phyloP scores from a whole-genome alignment of 768 basidiomycete genomes.

The Lyophyllum shimeji region DNA sequence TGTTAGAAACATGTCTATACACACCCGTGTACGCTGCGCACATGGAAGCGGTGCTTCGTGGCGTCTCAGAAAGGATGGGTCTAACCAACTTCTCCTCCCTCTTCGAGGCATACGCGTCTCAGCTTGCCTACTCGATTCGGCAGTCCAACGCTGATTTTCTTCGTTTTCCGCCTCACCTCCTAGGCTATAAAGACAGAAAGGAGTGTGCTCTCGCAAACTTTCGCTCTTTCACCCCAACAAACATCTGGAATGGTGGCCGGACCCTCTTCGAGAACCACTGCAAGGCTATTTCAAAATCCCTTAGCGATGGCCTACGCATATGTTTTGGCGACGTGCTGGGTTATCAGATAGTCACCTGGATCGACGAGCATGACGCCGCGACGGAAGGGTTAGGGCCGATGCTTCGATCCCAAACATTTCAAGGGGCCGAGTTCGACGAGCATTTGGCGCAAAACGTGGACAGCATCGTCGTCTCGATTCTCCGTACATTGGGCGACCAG shows the following conservation, averaged over 20 bases:
- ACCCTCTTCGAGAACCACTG: slow-evolving; percentile 63
- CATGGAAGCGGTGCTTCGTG: slow-evolving; percentile 52
- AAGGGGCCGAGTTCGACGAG: slow-evolving; percentile 31
- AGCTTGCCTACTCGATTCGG: slow-evolving; percentile 69
- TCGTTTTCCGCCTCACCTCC: slow-evolving; percentile 64
- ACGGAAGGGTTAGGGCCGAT: slow-evolving; percentile 31
- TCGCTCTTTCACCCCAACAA: slow-evolving; percentile 62
- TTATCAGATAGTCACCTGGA: slow-evolving; percentile 49
- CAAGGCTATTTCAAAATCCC: slow-evolving; percentile 49
- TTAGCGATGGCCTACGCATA: slow-evolving; percentile 49
- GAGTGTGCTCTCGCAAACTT: slow-evolving; percentile 72
- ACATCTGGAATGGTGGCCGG: slow-evolving; percentile 47
- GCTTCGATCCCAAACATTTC: slow-evolving; percentile 33
- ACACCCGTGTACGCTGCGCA: slow-evolving; percentile 37
- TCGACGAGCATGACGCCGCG: slow-evolving; percentile 31
- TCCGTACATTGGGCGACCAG: slow-evolving; percentile 68
- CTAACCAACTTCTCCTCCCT: slow-evolving; percentile 58
- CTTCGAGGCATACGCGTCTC: slow-evolving; percentile 77
- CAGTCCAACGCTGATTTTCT: slow-evolving; percentile 50
- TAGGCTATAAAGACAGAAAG: slow-evolving; percentile 72
- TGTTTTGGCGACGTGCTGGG: slow-evolving; percentile 76
- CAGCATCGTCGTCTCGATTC: slow-evolving; percentile 53
- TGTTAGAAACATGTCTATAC: slow-evolving; percentile 68
- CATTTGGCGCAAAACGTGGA: slow-evolving; percentile 49
- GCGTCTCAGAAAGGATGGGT: slow-evolving; percentile 68